phyloP scores from a whole-genome alignment of 805 yeast species.

The Ogataea ganodermae region DNA sequence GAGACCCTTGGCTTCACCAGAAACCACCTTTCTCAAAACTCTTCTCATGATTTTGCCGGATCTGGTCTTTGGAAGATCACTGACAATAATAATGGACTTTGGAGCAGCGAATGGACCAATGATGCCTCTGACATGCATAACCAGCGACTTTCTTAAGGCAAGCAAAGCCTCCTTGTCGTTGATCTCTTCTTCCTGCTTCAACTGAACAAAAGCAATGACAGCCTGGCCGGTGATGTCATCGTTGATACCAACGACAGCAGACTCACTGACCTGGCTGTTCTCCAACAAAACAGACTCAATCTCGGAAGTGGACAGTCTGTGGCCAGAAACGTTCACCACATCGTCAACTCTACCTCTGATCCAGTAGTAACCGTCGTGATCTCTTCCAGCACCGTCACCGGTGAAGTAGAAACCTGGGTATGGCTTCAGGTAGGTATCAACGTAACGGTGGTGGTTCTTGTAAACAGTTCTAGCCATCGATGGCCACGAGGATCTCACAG shows the following conservation, averaged over 20 bases:
- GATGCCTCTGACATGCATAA: constrained; percentile 86
- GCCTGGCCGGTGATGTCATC: constrained; percentile 99
- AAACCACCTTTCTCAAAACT: constrained; percentile 87
- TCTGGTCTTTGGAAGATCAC: constrained; percentile 96
- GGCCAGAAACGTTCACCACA: constrained; percentile 97
- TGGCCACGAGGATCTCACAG: constrained; percentile 92
- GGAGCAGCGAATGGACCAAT: constrained; percentile 98
- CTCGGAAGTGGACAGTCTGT: constrained; percentile 97
- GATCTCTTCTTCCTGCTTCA: constrained; percentile 54
- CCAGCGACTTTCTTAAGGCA: constrained; percentile 68
- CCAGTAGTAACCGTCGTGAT: constrained; percentile 95
- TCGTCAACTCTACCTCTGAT: constrained; percentile 98
- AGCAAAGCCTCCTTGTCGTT: constrained; percentile 48
- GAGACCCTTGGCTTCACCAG: constrained; percentile 88
- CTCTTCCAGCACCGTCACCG: constrained; percentile 99
- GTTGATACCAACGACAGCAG: constrained; percentile 94
- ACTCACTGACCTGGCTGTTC: constrained; percentile 80
- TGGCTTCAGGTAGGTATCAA: constrained; percentile 91
- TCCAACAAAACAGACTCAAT: constrained; percentile 89
- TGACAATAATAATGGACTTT: constrained; percentile 74
- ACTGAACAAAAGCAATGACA: constrained; percentile 89
- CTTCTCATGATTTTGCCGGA: constrained; percentile 99
- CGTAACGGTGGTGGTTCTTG: constrained; percentile 81
- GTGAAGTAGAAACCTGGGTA: constrained; percentile 94
- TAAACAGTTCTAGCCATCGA: constrained; percentile 97